Evolutionary conservation across 108 stramenopile species (phyloP), one percentile per base, ranked within the genome.

Genomic region (Thalassiosira profunda): DNA sequence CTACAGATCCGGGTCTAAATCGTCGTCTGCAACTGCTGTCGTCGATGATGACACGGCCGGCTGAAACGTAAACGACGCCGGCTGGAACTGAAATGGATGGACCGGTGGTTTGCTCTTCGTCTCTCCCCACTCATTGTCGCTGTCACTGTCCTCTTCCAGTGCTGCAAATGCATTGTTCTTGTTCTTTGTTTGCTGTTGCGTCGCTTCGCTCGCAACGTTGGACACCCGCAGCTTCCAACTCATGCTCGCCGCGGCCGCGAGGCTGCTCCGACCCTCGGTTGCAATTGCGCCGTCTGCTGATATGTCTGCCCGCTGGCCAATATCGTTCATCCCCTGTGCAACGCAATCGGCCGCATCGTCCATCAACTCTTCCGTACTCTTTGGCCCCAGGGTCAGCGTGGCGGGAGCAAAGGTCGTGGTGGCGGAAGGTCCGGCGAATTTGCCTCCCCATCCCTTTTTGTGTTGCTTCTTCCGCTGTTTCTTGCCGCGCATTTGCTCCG

Each of bases 91-190:
- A 44, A 78, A 65, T n/a, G n/a, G n/a, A n/a, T n/a, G n/a, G n/a
- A n/a, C n/a, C 21, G 34, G 25, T 12, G 40, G 5, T 11, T 18
- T 30, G 5, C 17, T 8, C 0, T 60, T 59, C 17, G 11, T 26
- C 38, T 40, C 57, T 20, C 29, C 33, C 63, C 69, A 62, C 4
- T 64, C 63, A 68, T 63, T 65, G 26, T 78, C 74, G 65, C 67
- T 78, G 26, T 78, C 76, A 42, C 76, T 78, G 3, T 70, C 76
- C 40, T 41, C 28, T 29, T 68, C 62, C 31, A 78, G 60, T 10
- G 69, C 57, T 42, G 76, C 76, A 70, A 70, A 78, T 59, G 58
- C 51, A 58, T 78, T 78, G 33, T 58, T 55, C 30, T 58, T n/a
- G n/a, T n/a, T n/a, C n/a, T n/a, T n/a, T n/a, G n/a, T n/a, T n/a